A percentile compares a stretch with the other conserved stretches of the same genome.
phyloP scores from a whole-genome alignment of 441 rosid species.

The Heliophila coronopifolia region DNA sequence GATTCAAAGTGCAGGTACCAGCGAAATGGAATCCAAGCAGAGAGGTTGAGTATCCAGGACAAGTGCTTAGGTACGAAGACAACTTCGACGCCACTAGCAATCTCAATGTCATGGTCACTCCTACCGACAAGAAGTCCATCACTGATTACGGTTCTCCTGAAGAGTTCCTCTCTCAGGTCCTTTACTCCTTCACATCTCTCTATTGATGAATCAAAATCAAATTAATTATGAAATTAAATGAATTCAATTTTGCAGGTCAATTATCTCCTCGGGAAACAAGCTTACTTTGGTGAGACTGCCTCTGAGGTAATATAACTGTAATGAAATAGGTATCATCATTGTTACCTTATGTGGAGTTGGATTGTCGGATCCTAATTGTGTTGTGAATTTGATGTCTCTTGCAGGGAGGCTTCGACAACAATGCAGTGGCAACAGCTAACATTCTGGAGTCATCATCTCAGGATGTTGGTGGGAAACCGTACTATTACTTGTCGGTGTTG shows the following conservation, averaged over 20 bases:
- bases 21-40: slow-evolving; percentile 96
- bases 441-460: slow-evolving; percentile 51
- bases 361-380: background rate
- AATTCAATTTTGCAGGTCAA: slow-evolving; percentile 45
- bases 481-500: slow-evolving; percentile 59
- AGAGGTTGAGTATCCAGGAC: slow-evolving; percentile 85
- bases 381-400: slow-evolving; percentile 20
- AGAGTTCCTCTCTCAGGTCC: slow-evolving; percentile 67
- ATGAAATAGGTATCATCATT: background rate
- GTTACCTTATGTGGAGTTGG: slow-evolving; percentile 9
- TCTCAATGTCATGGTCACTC: slow-evolving; percentile 61
- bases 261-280: slow-evolving; percentile 77
- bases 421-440: slow-evolving; percentile 80
- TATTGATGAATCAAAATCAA: background rate
- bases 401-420: slow-evolving; percentile 84
- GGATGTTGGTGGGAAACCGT: slow-evolving; percentile 45
- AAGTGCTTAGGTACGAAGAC: slow-evolving; percentile 86
- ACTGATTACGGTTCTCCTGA: slow-evolving; percentile 82
- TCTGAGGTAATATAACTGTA: slow-evolving; percentile 48
- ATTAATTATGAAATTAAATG: slow-evolving; percentile 5
- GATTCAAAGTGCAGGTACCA: slow-evolving; percentile 69
- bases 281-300: slow-evolving; percentile 61
- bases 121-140: slow-evolving; percentile 88
- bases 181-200: background rate
- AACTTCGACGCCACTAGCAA: slow-evolving; percentile 74